Evolutionary conservation across 1,139 yeast species (phyloP).

Genomic region (Torulaspora globosa): DNA sequence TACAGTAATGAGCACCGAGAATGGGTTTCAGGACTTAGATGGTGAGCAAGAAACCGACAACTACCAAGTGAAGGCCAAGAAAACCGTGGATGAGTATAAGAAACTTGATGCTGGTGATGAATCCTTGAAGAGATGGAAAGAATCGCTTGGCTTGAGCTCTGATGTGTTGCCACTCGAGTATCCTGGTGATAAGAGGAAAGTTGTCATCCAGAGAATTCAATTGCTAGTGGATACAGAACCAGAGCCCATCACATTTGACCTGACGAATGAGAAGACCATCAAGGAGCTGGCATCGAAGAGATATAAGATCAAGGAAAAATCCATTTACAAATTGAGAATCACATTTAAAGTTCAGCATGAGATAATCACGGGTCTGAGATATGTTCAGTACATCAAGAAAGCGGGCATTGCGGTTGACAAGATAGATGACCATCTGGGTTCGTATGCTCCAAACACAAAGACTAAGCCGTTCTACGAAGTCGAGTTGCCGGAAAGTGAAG

Average conservation of each 20-base stretch:
- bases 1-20: constrained; percentile 36
- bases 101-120: constrained; percentile 87
- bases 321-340: constrained; percentile 67
- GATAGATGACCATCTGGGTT: constrained; percentile 82
- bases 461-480: constrained; percentile 80
- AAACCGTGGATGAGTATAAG: constrained; percentile 80
- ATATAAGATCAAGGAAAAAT: constrained; percentile 68
- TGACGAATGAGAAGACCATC: constrained; percentile 51
- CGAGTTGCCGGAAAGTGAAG: constrained; percentile 78
- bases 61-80: constrained; percentile 78
- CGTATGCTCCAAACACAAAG: constrained; percentile 84
- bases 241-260: constrained; percentile 57
- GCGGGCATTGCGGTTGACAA: constrained; percentile 85
- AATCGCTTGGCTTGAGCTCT: constrained; percentile 69
- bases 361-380: constrained; percentile 84
- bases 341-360: constrained; percentile 86
- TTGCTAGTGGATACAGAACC: constrained; percentile 59
- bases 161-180: constrained; percentile 55
- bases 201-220: constrained; percentile 74
- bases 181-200: constrained; percentile 70
- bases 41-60: constrained; percentile 65
- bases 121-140: constrained; percentile 89
- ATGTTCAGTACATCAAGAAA: constrained; percentile 79
- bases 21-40: constrained; percentile 41
- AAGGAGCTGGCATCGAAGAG: constrained; percentile 43